These are phyloP conservation scores for Apophysomyces variabilis DNA, from an alignment of 371 early-diverging fungal species.

Conservation along the genomic window DNA sequence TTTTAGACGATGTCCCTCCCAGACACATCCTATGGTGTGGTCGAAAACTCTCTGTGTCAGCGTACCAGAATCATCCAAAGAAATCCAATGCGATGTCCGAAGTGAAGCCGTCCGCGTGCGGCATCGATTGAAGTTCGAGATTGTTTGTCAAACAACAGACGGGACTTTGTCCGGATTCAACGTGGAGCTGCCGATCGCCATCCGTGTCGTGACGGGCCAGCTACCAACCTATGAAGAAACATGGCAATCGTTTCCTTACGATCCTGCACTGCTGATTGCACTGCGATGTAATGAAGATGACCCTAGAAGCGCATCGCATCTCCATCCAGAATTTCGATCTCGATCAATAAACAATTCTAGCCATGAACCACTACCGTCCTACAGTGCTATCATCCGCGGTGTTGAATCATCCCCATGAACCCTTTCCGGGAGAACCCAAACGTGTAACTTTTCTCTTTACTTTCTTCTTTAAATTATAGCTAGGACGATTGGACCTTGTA, in stretches of 20 bases:
- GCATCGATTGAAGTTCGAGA: conserved; percentile 32
- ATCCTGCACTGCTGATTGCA: conserved; percentile 3
- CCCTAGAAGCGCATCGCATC: conserved; percentile 1
- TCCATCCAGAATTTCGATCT: neutral
- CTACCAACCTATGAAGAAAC: conserved; percentile 39
- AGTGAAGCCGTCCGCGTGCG: conserved; percentile 35
- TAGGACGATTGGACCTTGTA: conserved; percentile 9
- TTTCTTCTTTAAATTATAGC: neutral
- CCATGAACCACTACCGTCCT: conserved; percentile 50
- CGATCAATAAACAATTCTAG: conserved; percentile 6
- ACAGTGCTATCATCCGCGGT: conserved; percentile 62
- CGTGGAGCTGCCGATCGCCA: conserved; percentile 28
- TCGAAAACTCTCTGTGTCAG: conserved; percentile 2
- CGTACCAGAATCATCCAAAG: conserved; percentile 11
- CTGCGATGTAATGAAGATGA: neutral
- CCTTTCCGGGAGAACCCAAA: neutral
- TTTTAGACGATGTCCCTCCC: conserved; percentile 9
- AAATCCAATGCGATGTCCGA: conserved; percentile 26
- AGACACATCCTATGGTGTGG: conserved; percentile 8
- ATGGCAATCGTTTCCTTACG: conserved; percentile 21
- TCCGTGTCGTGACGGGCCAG: conserved; percentile 20
- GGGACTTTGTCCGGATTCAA: conserved; percentile 31
- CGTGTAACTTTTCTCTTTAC: neutral
- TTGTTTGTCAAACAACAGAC: conserved; percentile 27
- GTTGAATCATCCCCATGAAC: neutral